These are phyloP conservation scores for Bullera alba DNA, from an alignment of 768 basidiomycete species.

Conservation along the genomic window DNA sequence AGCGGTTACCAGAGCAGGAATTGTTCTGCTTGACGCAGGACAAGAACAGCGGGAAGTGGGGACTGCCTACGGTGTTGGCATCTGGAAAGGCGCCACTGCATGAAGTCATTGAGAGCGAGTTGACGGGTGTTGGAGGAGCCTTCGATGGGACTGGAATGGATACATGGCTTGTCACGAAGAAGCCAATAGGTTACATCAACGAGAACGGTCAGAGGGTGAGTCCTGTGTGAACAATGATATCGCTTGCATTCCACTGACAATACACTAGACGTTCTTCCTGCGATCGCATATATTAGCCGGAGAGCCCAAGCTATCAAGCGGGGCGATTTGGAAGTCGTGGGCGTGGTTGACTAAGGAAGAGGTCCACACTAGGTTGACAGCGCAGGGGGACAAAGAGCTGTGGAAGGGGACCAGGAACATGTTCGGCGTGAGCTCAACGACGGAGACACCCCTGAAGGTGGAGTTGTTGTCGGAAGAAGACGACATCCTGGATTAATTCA, in stretches of 20 bases:
- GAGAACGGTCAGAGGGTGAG: conserved; percentile 26
- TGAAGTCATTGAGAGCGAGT: conserved; percentile 68
- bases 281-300: conserved; percentile 90
- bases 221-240: conserved; percentile 3
- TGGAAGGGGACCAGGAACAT: conserved; percentile 30
- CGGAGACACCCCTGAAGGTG: too few relatives aligned
- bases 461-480: background rate
- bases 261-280: conserved; percentile 75
- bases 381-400: conserved; percentile 22
- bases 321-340: conserved; percentile 59
- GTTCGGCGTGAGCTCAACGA: conserved; percentile 18
- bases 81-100: conserved; percentile 66
- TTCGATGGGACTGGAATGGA: conserved; percentile 76
- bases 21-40: conserved; percentile 74
- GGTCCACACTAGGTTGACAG: conserved; percentile 52
- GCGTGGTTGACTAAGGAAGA: conserved; percentile 95
- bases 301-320: conserved; percentile 59
- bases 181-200: conserved; percentile 71
- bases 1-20: conserved; percentile 76
- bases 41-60: conserved; percentile 58
- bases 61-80: conserved; percentile 66
- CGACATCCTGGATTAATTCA: background rate
- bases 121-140: conserved; percentile 52
- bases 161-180: conserved; percentile 84
- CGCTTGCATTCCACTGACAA: background rate